phyloP scores from a whole-genome alignment of 768 basidiomycete genomes.

The Serendipita indica region DNA sequence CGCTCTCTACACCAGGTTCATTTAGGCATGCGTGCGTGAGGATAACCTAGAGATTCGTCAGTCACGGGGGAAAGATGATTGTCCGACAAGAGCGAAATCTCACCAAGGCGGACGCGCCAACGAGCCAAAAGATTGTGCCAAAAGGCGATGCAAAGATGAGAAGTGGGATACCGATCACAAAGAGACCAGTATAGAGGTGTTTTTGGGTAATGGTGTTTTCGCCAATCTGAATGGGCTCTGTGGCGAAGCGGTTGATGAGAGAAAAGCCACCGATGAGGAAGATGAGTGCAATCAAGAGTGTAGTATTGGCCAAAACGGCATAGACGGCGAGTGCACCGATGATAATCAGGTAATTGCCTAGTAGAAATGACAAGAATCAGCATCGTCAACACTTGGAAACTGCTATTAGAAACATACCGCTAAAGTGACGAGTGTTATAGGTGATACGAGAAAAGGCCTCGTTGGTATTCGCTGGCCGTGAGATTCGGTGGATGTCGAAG shows the following conservation, averaged over 20 bases:
- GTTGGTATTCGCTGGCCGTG: constrained; percentile 70
- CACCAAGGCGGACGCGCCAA: constrained; percentile 64
- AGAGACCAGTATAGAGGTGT: constrained; percentile 72
- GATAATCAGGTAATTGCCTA: constrained; percentile 80
- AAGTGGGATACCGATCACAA: constrained; percentile 82
- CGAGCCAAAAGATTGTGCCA: constrained; percentile 84
- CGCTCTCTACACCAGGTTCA: constrained; percentile 91
- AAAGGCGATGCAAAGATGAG: constrained; percentile 67
- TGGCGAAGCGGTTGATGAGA: constrained; percentile 73
- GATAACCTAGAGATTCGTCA: constrained; percentile 34
- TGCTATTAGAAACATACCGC: constrained; percentile 9
- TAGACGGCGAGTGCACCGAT: constrained; percentile 68
- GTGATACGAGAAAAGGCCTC: constrained; percentile 42
- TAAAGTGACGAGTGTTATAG: constrained; percentile 17
- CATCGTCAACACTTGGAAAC: constrained; percentile 1
- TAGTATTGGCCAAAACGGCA: constrained; percentile 78
- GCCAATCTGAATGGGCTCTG: constrained; percentile 74
- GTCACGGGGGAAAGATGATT: background rate
- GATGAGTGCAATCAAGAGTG: constrained; percentile 64
- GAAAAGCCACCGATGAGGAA: constrained; percentile 89
- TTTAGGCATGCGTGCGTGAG: constrained; percentile 75
- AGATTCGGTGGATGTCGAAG: constrained; percentile 70
- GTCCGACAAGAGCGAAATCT: background rate
- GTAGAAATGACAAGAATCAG: constrained; percentile 17
- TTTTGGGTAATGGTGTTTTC: constrained; percentile 77